Evolutionary conservation across 768 basidiomycete genomes (phyloP).

Genomic region (Russula vinacea): DNA sequence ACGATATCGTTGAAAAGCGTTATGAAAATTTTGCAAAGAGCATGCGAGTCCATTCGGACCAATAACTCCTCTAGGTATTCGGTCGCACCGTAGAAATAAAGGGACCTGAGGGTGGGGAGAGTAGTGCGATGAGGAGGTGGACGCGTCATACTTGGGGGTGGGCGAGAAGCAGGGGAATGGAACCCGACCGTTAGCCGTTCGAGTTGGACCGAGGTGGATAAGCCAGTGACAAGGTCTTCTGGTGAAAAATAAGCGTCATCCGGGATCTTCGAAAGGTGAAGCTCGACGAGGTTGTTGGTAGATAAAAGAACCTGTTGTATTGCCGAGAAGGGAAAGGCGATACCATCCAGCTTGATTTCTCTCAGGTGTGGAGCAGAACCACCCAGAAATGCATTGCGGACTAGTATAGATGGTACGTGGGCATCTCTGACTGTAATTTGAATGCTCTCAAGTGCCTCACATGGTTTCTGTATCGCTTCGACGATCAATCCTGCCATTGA

Average conservation of each 20-base stretch:
- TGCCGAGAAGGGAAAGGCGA: conserved; percentile 1
- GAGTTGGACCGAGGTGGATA: conserved; percentile 4
- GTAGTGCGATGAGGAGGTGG: not conserved
- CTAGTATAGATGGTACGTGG: conserved; percentile 35
- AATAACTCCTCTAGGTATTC: conserved; percentile 16
- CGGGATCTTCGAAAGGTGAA: conserved; percentile 3
- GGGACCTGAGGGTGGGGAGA: not conserved
- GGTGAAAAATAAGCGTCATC: conserved; percentile 1
- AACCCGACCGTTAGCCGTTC: not conserved
- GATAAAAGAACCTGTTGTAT: conserved; percentile 13
- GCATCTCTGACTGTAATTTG: conserved; percentile 34
- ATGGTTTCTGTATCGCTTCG: conserved; percentile 34
- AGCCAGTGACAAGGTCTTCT: not conserved
- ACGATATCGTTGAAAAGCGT: not conserved
- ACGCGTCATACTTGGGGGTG: not conserved
- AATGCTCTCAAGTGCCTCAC: conserved; percentile 17
- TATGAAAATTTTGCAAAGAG: not conserved
- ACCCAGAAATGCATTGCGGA: conserved; percentile 5
- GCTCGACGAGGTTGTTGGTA: not conserved
- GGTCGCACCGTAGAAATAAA: not conserved
- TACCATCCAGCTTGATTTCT: not conserved
- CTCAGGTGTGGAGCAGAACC: conserved; percentile 6
- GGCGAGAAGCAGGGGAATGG: not conserved
- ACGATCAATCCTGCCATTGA: conserved; percentile 24
- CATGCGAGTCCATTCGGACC: not conserved